A percentile compares a stretch with the other conserved stretches of the same genome.
Evolutionary conservation across 495 filamentous ascomycete species (phyloP).

Genomic region (Penicillium paxilli): DNA sequence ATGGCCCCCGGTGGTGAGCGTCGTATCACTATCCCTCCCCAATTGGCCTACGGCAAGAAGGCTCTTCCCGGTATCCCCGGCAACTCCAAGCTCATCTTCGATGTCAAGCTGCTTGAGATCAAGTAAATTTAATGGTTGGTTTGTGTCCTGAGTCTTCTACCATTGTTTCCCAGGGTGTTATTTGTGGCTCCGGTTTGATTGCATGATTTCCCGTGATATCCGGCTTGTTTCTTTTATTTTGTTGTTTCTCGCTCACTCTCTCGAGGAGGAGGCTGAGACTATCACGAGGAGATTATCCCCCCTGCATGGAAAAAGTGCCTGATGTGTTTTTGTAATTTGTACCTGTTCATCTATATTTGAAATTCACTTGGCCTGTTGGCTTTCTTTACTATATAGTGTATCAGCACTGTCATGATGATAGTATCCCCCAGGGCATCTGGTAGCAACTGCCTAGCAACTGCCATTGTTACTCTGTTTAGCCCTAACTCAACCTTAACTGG

Average conservation of each 20-base stretch:
- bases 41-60: conserved; percentile 85
- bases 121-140: conserved; percentile 40
- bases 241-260: conserved; percentile 12
- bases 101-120: conserved; percentile 82
- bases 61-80: conserved; percentile 75
- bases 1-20: conserved; percentile 94
- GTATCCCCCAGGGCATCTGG: no score
- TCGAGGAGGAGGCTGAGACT: conserved; percentile 43
- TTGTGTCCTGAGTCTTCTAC: conserved; percentile 20
- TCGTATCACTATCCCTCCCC: conserved; percentile 80
- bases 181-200: conserved; percentile 31
- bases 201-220: conserved; percentile 44
- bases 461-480: no score
- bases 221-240: conserved; percentile 44
- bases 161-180: conserved; percentile 34
- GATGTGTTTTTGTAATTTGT: conserved; percentile 17
- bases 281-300: conserved; percentile 31
- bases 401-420: no score
- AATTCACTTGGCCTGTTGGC: conserved; percentile 4
- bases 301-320: conserved; percentile 32
- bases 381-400: neutral
- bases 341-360: conserved; percentile 12
- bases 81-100: conserved; percentile 90
- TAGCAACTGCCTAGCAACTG: no score
- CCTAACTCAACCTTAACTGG: no score